Percentiles rank a stretch among this genome's conserved stretches.
These are phyloP conservation scores for Torulaspora delbrueckii DNA, from an alignment of 805 yeast species.

Conservation along the genomic window DNA sequence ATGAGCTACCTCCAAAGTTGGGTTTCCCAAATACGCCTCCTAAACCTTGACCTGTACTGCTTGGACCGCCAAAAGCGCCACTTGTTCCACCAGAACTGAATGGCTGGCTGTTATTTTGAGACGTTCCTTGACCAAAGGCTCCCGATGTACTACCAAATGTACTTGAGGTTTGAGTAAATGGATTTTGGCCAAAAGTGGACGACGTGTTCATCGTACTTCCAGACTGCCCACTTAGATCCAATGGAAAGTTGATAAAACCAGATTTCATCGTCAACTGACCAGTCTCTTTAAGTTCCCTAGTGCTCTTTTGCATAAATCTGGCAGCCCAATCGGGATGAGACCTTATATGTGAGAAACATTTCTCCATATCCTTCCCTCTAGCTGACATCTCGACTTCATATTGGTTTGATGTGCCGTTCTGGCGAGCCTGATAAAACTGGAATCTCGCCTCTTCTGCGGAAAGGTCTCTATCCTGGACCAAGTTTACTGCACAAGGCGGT, in stretches of 20 bases:
- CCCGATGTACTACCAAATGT: constrained; percentile 20
- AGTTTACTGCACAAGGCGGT: constrained; percentile 44
- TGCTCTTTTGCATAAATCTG: constrained; percentile 48
- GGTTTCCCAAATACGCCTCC: constrained; percentile 21
- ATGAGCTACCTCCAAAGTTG: constrained; percentile 15
- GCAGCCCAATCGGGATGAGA: constrained; percentile 48
- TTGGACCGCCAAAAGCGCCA: neutral
- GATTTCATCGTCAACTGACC: constrained; percentile 24
- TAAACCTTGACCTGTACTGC: neutral
- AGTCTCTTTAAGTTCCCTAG: constrained; percentile 31
- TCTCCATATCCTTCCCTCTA: constrained; percentile 45
- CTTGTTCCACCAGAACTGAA: constrained; percentile 6
- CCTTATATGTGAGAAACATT: constrained; percentile 38
- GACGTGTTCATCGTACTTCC: neutral
- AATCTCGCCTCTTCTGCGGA: constrained; percentile 51
- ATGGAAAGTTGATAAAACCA: constrained; percentile 35
- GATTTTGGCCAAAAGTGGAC: constrained; percentile 14
- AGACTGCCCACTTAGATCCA: constrained; percentile 30
- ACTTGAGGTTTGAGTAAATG: constrained; percentile 16
- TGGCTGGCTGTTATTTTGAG: neutral
- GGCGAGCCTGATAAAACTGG: constrained; percentile 42
- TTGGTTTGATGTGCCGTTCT: constrained; percentile 35
- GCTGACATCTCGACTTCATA: constrained; percentile 40
- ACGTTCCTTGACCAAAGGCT: constrained; percentile 12
- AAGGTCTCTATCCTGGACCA: constrained; percentile 49